These are phyloP conservation scores for Heimioporus sp. DNA, from an alignment of 768 basidiomycete genomes.

Conservation along the genomic window DNA sequence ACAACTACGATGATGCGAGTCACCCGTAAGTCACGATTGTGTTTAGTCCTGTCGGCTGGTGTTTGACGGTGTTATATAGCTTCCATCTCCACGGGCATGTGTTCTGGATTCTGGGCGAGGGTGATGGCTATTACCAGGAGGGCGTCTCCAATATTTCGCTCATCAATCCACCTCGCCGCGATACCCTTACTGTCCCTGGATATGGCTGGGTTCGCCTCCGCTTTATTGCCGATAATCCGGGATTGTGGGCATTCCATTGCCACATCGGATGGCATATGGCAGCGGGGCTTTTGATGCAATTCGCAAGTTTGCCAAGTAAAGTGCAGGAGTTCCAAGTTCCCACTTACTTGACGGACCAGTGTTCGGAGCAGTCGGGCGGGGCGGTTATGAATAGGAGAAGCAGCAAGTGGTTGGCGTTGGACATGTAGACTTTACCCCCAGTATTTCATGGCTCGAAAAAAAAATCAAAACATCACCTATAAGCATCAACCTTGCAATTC, in stretches of 20 bases:
- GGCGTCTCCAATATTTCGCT: constrained; percentile 28
- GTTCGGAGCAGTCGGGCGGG: constrained; percentile 32
- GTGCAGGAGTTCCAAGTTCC: constrained; percentile 35
- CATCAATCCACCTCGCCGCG: constrained; percentile 39
- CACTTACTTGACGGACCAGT: constrained; percentile 33
- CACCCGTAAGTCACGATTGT: constrained; percentile 23
- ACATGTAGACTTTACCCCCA: constrained; percentile 6
- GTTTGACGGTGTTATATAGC: constrained; percentile 8
- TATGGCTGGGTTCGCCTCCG: constrained; percentile 38
- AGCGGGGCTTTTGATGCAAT: constrained; percentile 39
- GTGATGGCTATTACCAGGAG: constrained; percentile 32
- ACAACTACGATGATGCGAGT: constrained; percentile 28
- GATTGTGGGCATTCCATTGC: constrained; percentile 47
- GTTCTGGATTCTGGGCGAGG: constrained; percentile 36
- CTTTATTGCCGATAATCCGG: constrained; percentile 43
- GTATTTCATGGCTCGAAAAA: too few relatives aligned
- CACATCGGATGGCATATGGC: constrained; percentile 41
- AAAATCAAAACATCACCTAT: too few relatives aligned
- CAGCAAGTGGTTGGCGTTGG: constrained; percentile 14
- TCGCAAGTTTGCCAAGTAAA: constrained; percentile 36
- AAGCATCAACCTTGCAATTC: not conserved
- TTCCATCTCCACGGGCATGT: constrained; percentile 41
- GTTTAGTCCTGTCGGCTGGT: not conserved
- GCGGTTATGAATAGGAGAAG: constrained; percentile 16
- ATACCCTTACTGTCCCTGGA: constrained; percentile 41